Evolutionary conservation across 306 rosid species (phyloP).

Genomic region (Vigna hirtella): DNA sequence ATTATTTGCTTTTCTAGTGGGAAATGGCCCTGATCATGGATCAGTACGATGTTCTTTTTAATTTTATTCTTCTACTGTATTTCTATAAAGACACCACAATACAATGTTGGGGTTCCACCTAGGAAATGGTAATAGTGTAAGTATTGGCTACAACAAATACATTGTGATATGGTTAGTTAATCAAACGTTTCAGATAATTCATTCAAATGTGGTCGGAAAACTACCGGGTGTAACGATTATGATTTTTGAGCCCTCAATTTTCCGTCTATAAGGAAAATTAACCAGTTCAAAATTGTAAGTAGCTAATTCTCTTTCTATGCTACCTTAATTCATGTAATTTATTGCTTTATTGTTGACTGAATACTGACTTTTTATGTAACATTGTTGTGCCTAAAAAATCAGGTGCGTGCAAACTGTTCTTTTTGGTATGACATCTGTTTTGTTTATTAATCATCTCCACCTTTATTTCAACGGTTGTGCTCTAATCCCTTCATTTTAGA

Average conservation of each 20-base stretch:
- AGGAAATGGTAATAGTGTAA: not conserved
- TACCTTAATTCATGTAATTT: slow-evolving; percentile 25
- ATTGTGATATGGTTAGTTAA: not conserved
- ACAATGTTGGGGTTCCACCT: slow-evolving; percentile 1
- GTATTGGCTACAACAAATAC: not conserved
- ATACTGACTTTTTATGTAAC: slow-evolving; percentile 38
- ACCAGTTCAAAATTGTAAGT: not conserved
- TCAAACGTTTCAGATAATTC: not conserved
- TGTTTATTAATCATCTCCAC: not conserved
- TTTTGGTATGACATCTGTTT: slow-evolving; percentile 29
- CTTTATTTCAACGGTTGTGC: slow-evolving; percentile 21
- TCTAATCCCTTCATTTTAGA: slow-evolving; percentile 52
- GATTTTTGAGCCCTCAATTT: not conserved
- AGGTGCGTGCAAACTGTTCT: slow-evolving; percentile 53
- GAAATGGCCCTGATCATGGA: slow-evolving; percentile 19
- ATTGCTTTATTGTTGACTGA: slow-evolving; percentile 6
- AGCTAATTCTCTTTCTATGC: not conserved
- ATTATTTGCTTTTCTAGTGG: slow-evolving; percentile 11
- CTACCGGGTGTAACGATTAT: too few species aligned
- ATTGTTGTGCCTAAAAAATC: slow-evolving; percentile 79
- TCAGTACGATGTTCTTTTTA: not conserved
- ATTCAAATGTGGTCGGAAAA: not conserved
- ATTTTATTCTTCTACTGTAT: not conserved
- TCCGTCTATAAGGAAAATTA: not conserved
- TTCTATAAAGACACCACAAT: not conserved